Percentiles rank a stretch among this genome's conserved stretches.
These are phyloP conservation scores for Hansenula anomala DNA, from an alignment of 1,139 yeast species.

Conservation along the genomic window DNA sequence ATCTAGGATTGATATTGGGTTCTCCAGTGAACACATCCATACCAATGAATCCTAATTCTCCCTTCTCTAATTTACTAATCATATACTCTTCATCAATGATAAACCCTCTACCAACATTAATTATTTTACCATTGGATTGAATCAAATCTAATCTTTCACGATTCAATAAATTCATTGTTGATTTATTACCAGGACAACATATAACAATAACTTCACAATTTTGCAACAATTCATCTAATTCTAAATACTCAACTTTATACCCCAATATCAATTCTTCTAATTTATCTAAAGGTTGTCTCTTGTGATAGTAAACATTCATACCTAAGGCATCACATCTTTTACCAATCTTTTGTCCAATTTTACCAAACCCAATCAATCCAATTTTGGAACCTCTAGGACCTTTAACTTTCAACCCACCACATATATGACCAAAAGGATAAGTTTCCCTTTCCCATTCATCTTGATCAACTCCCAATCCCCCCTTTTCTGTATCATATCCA, in stretches of 20 bases:
- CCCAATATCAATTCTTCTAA: constrained; percentile 23
- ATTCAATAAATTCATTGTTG: constrained; percentile 55
- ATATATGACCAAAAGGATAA: constrained; percentile 39
- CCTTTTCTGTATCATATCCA: constrained; percentile 31
- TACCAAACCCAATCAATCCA: constrained; percentile 74
- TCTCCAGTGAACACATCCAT: constrained; percentile 80
- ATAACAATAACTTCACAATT: constrained; percentile 54
- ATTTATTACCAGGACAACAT: constrained; percentile 63
- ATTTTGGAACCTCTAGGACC: constrained; percentile 57
- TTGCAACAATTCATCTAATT: constrained; percentile 29
- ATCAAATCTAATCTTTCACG: constrained; percentile 38
- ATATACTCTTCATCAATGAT: constrained; percentile 69
- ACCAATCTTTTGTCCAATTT: constrained; percentile 66
- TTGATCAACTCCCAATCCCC: constrained; percentile 25
- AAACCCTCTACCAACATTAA: constrained; percentile 78
- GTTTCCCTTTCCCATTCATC: constrained; percentile 21
- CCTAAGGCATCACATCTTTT: constrained; percentile 54
- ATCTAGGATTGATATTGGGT: constrained; percentile 51
- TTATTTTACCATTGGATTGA: constrained; percentile 47
- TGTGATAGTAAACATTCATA: constrained; percentile 64
- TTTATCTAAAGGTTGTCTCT: constrained; percentile 40
- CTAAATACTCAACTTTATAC: constrained; percentile 33
- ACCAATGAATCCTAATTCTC: constrained; percentile 69
- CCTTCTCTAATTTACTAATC: constrained; percentile 46
- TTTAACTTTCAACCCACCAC: constrained; percentile 35